phyloP scores from a whole-genome alignment of 306 rosid genomes.

The Cicer judaicum region DNA sequence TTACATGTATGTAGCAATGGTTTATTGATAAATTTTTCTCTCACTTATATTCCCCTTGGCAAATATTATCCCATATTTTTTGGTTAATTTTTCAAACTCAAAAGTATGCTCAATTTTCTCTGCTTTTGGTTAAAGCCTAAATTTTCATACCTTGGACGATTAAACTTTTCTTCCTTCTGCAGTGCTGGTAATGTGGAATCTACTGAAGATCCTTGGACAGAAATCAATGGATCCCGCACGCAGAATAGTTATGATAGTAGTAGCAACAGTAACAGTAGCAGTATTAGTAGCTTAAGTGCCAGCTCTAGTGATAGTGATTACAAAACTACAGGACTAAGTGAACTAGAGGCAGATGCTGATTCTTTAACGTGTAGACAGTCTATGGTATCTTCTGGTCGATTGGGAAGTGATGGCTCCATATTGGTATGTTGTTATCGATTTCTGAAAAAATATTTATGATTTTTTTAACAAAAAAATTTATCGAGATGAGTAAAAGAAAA shows the following conservation, averaged over 20 bases:
- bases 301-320: slow-evolving; percentile 89
- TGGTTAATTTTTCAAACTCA: slow-evolving; percentile 17
- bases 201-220: slow-evolving; percentile 70
- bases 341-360: slow-evolving; percentile 98
- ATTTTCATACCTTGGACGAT: slow-evolving; percentile 31
- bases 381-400: slow-evolving; percentile 71
- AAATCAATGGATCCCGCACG: slow-evolving; percentile 62
- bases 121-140: slow-evolving; percentile 36
- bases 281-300: slow-evolving; percentile 90
- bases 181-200: slow-evolving; percentile 81
- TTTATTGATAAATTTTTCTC: slow-evolving; percentile 32
- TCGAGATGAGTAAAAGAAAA: background rate
- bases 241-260: slow-evolving; percentile 88
- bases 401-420: slow-evolving; percentile 72
- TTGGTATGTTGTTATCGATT: slow-evolving; percentile 62
- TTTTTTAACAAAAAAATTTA: slow-evolving; percentile 10
- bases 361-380: slow-evolving; percentile 88
- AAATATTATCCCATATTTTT: slow-evolving; percentile 29
- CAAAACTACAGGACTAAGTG: slow-evolving; percentile 75
- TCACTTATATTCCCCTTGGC: slow-evolving; percentile 5
- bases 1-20: slow-evolving; percentile 11
- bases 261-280: slow-evolving; percentile 93
- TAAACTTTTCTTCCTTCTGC: slow-evolving; percentile 52
- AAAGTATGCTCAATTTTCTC: slow-evolving; percentile 31
- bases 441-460: slow-evolving; percentile 23